Percentiles rank a stretch among this genome's conserved stretches.
phyloP scores from a whole-genome alignment of 768 basidiomycete species.

The Cantharellus anzutake region DNA sequence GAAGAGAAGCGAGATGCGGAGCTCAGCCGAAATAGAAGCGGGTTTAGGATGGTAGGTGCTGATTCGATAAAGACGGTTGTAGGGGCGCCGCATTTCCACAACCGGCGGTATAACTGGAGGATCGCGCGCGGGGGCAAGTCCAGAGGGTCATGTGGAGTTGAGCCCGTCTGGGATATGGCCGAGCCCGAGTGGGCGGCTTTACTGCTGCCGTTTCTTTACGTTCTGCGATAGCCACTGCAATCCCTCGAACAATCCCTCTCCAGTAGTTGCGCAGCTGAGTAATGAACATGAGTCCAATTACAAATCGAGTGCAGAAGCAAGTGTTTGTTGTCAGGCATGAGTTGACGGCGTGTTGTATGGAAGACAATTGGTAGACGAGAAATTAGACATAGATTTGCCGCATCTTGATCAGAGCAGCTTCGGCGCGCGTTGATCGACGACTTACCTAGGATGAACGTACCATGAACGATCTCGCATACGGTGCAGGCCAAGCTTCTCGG shows the following conservation, averaged over 20 bases:
- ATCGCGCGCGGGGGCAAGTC: too few relatives aligned
- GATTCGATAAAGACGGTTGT: too few relatives aligned
- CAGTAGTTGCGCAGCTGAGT: constrained; percentile 23
- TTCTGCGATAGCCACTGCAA: constrained; percentile 32
- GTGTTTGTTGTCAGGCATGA: background rate
- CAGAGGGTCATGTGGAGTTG: too few relatives aligned
- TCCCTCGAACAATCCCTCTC: constrained; percentile 30
- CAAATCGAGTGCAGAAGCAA: background rate
- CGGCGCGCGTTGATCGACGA: background rate
- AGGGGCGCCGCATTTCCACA: too few relatives aligned
- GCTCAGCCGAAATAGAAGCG: too few relatives aligned
- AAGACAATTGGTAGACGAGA: background rate
- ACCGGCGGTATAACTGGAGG: too few relatives aligned
- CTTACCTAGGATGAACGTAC: constrained; percentile 32
- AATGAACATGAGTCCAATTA: background rate
- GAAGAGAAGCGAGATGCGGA: too few relatives aligned
- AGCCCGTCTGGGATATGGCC: too few relatives aligned
- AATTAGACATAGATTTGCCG: background rate
- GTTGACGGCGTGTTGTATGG: background rate
- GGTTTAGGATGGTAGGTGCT: too few relatives aligned
- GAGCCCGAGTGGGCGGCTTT: background rate
- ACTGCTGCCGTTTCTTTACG: constrained; percentile 72
- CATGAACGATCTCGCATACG: constrained; percentile 28
- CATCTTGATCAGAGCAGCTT: too few relatives aligned
- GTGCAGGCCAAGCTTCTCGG: constrained; percentile 27